Evolutionary conservation across 2,329 filamentous ascomycete genomes (phyloP).

Genomic region (Fusarium sulawesiense): DNA sequence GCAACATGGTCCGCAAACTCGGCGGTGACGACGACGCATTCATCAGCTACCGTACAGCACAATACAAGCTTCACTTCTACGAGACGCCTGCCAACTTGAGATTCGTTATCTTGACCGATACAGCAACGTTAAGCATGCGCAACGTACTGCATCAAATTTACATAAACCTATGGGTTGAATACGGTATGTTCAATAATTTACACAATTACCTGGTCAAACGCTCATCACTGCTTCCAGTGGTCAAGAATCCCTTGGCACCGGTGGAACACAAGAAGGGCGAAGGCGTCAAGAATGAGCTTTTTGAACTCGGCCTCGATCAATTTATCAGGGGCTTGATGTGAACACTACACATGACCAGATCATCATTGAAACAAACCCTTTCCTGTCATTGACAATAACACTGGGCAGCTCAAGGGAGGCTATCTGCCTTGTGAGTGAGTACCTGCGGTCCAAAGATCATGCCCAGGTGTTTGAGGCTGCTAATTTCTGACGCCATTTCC

Average conservation of each 20-base stretch:
- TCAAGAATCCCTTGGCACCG: conserved; percentile 76
- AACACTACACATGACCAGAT: conserved; percentile 36
- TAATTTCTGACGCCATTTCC: neutral
- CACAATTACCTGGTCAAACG: neutral
- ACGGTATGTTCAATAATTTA: conserved; percentile 68
- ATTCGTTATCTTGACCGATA: conserved; percentile 96
- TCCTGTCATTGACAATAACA: neutral
- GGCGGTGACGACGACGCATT: conserved; percentile 95
- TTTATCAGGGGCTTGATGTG: conserved; percentile 77
- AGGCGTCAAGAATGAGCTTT: conserved; percentile 77
- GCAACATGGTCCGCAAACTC: conserved; percentile 96
- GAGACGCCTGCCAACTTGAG: conserved; percentile 96
- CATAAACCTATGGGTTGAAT: conserved; percentile 97
- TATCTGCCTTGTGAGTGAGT: neutral
- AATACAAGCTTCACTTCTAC: conserved; percentile 99
- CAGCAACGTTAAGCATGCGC: conserved; percentile 87
- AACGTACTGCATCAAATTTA: conserved; percentile 98
- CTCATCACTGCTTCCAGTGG: conserved; percentile 58
- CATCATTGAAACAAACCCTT: conserved; percentile 18
- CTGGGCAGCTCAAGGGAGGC: neutral
- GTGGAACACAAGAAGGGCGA: conserved; percentile 76
- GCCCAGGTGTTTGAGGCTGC: neutral
- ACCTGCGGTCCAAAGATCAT: neutral
- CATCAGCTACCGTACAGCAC: conserved; percentile 89
- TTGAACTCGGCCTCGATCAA: conserved; percentile 78